Conservation (phyloP, 495 filamentous ascomycete species). For the Hyaloscypha bicolor region DNA sequence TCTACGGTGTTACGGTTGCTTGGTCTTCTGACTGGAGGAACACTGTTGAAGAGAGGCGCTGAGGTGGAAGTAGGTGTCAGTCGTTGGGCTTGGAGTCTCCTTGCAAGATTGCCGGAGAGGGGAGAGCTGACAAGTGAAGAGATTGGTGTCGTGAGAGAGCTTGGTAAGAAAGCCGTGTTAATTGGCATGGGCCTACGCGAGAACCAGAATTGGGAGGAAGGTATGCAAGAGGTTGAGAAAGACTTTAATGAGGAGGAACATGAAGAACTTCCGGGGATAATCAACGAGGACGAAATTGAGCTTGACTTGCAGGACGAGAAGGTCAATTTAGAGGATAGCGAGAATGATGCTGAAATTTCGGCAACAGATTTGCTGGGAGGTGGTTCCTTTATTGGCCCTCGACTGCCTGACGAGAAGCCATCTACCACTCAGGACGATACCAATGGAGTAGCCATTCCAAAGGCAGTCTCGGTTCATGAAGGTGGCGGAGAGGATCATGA, state of each 20-base stretch:
- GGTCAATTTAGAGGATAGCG: constrained; percentile 17
- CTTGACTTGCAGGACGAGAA: constrained; percentile 1
- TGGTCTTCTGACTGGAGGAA: constrained; percentile 50
- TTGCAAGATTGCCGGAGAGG: constrained; percentile 57
- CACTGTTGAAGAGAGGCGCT: constrained; percentile 40
- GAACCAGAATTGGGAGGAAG: constrained; percentile 29
- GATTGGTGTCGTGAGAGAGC: constrained; percentile 57
- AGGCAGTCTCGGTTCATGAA: too few relatives aligned
- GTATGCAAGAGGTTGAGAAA: constrained; percentile 32
- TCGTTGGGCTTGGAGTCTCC: constrained; percentile 64
- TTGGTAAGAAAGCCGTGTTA: constrained; percentile 60
- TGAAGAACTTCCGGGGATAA: constrained; percentile 37
- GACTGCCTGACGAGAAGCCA: constrained; percentile 15
- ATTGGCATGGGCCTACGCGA: constrained; percentile 36
- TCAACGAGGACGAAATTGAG: constrained; percentile 22
- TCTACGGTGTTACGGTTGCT: constrained; percentile 59
- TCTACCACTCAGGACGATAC: constrained; percentile 21
- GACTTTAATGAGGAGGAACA: constrained; percentile 8
- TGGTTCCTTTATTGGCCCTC: constrained; percentile 20
- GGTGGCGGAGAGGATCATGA: neutral
- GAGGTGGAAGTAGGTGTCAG: constrained; percentile 47
- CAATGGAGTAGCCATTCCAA: neutral
- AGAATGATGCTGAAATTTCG: constrained; percentile 19
- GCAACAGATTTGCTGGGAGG: constrained; percentile 9
- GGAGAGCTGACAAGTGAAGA: constrained; percentile 60